phyloP scores from a whole-genome alignment of 163 green algal genomes.

The Chlorella variabilis region DNA sequence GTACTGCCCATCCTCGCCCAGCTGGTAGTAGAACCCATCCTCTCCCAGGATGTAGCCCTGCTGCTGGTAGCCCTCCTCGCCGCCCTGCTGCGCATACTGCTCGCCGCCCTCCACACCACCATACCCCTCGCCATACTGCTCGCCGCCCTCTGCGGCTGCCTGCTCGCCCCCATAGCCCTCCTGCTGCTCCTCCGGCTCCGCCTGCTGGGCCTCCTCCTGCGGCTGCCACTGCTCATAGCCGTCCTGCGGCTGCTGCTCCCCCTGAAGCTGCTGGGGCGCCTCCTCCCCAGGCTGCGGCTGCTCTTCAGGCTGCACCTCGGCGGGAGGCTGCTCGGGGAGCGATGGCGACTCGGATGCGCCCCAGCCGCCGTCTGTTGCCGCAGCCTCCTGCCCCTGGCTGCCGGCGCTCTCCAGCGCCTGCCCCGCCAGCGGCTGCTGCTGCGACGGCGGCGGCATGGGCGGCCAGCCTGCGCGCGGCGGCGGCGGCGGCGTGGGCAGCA shows the following conservation, averaged over 20 bases:
- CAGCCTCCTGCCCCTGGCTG: neutral
- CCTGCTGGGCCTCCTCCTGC: neutral
- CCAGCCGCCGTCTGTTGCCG: neutral
- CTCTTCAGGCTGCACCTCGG: neutral
- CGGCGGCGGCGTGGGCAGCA: slow-evolving; percentile 20
- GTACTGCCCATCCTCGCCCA: neutral
- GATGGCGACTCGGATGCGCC: neutral
- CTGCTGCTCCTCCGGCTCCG: neutral
- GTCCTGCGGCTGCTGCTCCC: neutral
- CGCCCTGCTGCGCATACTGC: neutral
- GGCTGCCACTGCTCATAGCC: neutral
- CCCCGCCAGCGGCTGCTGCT: neutral
- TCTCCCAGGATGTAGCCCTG: neutral
- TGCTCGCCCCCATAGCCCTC: neutral
- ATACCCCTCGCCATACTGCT: neutral
- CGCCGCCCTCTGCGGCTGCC: neutral
- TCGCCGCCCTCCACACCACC: neutral
- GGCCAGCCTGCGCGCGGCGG: too few species aligned
- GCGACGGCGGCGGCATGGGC: neutral
- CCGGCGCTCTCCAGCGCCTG: neutral
- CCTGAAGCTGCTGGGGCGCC: neutral
- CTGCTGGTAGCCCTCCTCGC: neutral
- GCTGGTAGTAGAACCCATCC: neutral
- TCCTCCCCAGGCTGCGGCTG: neutral
- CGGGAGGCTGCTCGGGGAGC: neutral